Percentiles rank a stretch among this genome's conserved stretches.
phyloP scores from a whole-genome alignment of 495 filamentous ascomycete genomes.

The Xylaria sp. region DNA sequence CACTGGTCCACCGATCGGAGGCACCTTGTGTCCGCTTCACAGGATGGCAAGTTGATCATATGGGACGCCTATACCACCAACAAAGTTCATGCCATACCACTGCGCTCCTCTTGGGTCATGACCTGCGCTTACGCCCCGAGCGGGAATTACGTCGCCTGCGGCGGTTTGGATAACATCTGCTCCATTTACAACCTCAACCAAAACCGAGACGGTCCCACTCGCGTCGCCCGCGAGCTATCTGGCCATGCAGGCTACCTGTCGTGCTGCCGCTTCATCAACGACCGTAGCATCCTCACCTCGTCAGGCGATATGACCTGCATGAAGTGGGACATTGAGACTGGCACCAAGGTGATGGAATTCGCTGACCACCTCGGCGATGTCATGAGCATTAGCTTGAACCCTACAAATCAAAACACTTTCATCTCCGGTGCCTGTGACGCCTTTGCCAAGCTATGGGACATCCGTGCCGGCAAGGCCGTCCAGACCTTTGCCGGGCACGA shows the following conservation, averaged over 20 bases:
- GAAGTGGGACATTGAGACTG: slow-evolving; percentile 99
- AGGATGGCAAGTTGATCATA: slow-evolving; percentile 99
- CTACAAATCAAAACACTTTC: slow-evolving; percentile 97
- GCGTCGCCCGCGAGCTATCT: slow-evolving; percentile 94
- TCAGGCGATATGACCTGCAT: slow-evolving; percentile 99
- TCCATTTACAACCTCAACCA: slow-evolving; percentile 98
- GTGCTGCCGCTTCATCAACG: slow-evolving; percentile 99
- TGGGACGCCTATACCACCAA: slow-evolving; percentile 99
- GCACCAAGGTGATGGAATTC: slow-evolving; percentile 96
- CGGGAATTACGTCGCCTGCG: slow-evolving; percentile 97
- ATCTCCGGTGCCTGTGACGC: slow-evolving; percentile 98
- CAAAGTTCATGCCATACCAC: slow-evolving; percentile 98
- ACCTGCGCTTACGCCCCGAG: slow-evolving; percentile 99
- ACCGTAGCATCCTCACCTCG: slow-evolving; percentile 95
- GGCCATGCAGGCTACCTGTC: slow-evolving; percentile 97
- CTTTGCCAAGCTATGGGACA: slow-evolving; percentile 99
- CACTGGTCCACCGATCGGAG: slow-evolving; percentile 99
- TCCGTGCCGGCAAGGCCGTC: slow-evolving; percentile 95
- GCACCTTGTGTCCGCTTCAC: slow-evolving; percentile 96
- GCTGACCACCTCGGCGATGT: slow-evolving; percentile 98
- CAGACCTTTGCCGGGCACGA: slow-evolving; percentile 99
- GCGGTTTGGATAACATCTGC: slow-evolving; percentile 99
- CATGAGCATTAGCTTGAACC: slow-evolving; percentile 99
- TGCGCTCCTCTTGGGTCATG: slow-evolving; percentile 99
- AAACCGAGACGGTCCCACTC: slow-evolving; percentile 92